These are phyloP conservation scores for Cryoendolithus antarcticus DNA, from an alignment of 2,329 filamentous ascomycete genomes.

Conservation along the genomic window DNA sequence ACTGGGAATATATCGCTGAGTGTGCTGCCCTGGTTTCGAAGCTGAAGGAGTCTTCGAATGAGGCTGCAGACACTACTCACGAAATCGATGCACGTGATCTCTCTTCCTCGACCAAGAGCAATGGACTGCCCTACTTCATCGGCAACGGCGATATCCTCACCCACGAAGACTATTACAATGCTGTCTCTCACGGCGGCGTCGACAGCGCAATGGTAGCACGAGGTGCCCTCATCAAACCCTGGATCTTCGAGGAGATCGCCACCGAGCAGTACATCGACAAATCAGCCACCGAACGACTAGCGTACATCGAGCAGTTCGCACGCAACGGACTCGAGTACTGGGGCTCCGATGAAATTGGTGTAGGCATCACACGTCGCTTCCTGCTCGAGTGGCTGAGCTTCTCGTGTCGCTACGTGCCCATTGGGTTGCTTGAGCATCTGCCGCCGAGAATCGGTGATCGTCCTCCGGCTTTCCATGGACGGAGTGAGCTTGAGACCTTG, in stretches of 20 bases:
- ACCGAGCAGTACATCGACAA: conserved; percentile 92
- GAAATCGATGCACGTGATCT: conserved; percentile 67
- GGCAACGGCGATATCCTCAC: conserved; percentile 97
- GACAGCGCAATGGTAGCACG: conserved; percentile 97
- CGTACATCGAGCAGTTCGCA: conserved; percentile 77
- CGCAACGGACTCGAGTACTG: conserved; percentile 86
- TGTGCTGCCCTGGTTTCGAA: conserved; percentile 73
- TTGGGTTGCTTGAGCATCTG: conserved; percentile 77
- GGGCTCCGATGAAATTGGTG: conserved; percentile 89
- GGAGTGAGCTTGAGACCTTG: conserved; percentile 88
- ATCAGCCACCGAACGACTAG: conserved; percentile 71
- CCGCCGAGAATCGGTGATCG: conserved; percentile 83
- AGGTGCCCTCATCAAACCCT: conserved; percentile 91
- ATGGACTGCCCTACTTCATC: conserved; percentile 55
- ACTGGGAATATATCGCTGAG: conserved; percentile 90
- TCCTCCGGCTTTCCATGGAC: conserved; percentile 68
- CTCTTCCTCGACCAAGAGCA: conserved; percentile 54
- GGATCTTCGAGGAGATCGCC: conserved; percentile 95
- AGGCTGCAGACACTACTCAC: conserved; percentile 59
- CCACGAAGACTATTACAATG: conserved; percentile 71
- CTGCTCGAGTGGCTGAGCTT: conserved; percentile 94
- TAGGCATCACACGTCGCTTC: conserved; percentile 84
- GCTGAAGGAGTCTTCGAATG: conserved; percentile 58
- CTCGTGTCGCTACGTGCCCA: conserved; percentile 76
- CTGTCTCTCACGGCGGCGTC: conserved; percentile 65